Conservation (phyloP, 1,139 yeast species). For the Keqinozyma sinolaborantium region DNA sequence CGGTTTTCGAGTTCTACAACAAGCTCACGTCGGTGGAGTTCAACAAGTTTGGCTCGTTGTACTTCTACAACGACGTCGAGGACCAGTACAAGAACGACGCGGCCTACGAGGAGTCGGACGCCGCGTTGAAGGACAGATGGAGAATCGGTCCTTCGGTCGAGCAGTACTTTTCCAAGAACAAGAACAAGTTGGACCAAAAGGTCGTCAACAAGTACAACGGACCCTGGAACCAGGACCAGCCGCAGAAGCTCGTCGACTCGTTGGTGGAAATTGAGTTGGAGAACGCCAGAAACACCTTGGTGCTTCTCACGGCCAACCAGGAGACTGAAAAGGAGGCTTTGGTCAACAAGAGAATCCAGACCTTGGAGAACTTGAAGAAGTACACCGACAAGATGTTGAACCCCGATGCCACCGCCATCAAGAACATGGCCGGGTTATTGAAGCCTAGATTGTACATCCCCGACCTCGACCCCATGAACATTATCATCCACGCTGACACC, state of each 20-base stretch:
- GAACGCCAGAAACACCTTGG: constrained; percentile 52
- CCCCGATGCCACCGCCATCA: constrained; percentile 42
- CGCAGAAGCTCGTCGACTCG: constrained; percentile 57
- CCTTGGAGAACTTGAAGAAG: constrained; percentile 56
- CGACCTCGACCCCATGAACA: constrained; percentile 89
- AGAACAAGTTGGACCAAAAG: constrained; percentile 42
- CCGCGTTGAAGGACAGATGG: constrained; percentile 65
- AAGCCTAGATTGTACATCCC: constrained; percentile 76
- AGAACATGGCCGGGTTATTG: constrained; percentile 61
- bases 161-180: constrained; percentile 69
- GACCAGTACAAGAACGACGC: constrained; percentile 33
- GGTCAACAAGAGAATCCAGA: constrained; percentile 47
- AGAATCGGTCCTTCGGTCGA: constrained; percentile 89
- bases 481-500: constrained; percentile 46
- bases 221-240: constrained; percentile 66
- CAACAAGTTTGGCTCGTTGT: constrained; percentile 76
- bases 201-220: constrained; percentile 55
- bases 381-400: constrained; percentile 57
- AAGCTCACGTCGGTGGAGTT: constrained; percentile 52
- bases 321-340: constrained; percentile 37
- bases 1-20: constrained; percentile 59
- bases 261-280: constrained; percentile 69
- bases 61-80: constrained; percentile 62
- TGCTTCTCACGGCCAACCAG: constrained; percentile 49
- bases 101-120: constrained; percentile 69